Percentiles rank a stretch among this genome's conserved stretches.
Evolutionary conservation across 2,329 filamentous ascomycete genomes (phyloP).

Genomic region (Colletotrichum lentis): DNA sequence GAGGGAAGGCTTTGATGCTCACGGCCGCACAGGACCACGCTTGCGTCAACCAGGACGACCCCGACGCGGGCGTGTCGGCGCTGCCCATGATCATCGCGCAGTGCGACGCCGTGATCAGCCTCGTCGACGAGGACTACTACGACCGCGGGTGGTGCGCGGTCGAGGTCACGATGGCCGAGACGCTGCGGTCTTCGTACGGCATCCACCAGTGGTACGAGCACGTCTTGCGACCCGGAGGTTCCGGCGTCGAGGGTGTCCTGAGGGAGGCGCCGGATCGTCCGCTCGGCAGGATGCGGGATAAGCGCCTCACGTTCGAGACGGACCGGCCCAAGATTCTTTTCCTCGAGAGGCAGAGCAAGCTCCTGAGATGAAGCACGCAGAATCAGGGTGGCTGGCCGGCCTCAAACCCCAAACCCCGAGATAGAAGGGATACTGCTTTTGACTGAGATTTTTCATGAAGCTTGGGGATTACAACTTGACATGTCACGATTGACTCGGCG

Average conservation of each 20-base stretch:
- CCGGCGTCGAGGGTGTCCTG: conserved; percentile 1
- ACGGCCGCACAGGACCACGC: conserved; percentile 42
- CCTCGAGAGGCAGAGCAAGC: conserved; percentile 40
- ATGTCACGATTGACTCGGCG: too few relatives aligned
- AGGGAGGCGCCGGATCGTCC: conserved; percentile 24
- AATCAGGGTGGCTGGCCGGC: too few relatives aligned
- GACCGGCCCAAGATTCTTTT: conserved; percentile 42
- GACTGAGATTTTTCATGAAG: too few relatives aligned
- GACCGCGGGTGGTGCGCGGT: conserved; percentile 51
- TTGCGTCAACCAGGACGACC: conserved; percentile 50
- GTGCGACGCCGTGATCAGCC: conserved; percentile 52
- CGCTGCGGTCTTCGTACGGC: conserved; percentile 45
- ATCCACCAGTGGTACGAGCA: conserved; percentile 48
- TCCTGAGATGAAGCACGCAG: too few relatives aligned
- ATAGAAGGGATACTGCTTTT: too few relatives aligned
- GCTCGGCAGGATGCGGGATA: conserved; percentile 31
- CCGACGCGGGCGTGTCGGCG: conserved; percentile 45
- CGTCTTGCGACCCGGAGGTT: not conserved
- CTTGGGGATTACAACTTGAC: too few relatives aligned
- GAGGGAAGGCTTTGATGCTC: too few relatives aligned
- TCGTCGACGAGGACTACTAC: conserved; percentile 48
- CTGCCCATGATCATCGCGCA: conserved; percentile 51
- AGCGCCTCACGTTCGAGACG: conserved; percentile 39
- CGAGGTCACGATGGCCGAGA: conserved; percentile 47
- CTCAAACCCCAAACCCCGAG: too few relatives aligned